Percentiles rank a stretch among this genome's conserved stretches.
phyloP scores from a whole-genome alignment of 208 protist genomes.

The Kentomonas sorsogonicus region DNA sequence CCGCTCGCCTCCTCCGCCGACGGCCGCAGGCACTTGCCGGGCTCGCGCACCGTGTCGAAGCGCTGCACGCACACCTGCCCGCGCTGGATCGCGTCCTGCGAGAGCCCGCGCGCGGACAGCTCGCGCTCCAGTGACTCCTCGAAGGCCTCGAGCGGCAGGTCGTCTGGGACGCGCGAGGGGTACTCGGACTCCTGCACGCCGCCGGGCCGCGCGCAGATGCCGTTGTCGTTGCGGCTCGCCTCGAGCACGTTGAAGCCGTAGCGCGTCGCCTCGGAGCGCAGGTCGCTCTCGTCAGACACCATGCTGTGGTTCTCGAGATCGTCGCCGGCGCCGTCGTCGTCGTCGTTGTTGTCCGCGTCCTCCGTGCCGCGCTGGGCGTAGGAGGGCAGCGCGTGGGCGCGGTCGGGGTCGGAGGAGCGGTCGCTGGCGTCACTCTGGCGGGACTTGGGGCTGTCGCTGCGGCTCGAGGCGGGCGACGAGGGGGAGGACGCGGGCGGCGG shows the following conservation, averaged over 20 bases:
- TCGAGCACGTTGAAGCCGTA: constrained; percentile 19
- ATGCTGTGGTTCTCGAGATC: constrained; percentile 10
- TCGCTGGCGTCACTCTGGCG: too few species aligned
- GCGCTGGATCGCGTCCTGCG: constrained; percentile 32
- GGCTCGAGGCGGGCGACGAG: too few species aligned
- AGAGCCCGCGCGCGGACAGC: constrained; percentile 22
- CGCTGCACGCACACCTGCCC: constrained; percentile 47
- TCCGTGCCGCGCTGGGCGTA: not conserved
- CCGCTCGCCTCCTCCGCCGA: constrained; percentile 31
- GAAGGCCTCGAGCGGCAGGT: constrained; percentile 40
- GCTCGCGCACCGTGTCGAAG: constrained; percentile 72
- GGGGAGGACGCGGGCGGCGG: too few species aligned
- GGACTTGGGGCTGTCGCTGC: too few species aligned
- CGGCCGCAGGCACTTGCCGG: constrained; percentile 72
- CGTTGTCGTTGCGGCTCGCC: constrained; percentile 46
- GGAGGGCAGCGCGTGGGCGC: not conserved
- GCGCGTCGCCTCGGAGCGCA: constrained; percentile 13
- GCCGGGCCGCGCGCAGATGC: constrained; percentile 29
- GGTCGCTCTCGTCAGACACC: not conserved
- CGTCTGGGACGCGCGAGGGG: constrained; percentile 4
- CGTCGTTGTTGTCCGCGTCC: not conserved
- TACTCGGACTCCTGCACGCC: constrained; percentile 5
- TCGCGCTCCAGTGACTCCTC: constrained; percentile 37
- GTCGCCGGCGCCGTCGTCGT: constrained; percentile 1
- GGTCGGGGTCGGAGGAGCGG: constrained; percentile 5